phyloP scores from a whole-genome alignment of 768 basidiomycete species.

The Auricularia cornea region DNA sequence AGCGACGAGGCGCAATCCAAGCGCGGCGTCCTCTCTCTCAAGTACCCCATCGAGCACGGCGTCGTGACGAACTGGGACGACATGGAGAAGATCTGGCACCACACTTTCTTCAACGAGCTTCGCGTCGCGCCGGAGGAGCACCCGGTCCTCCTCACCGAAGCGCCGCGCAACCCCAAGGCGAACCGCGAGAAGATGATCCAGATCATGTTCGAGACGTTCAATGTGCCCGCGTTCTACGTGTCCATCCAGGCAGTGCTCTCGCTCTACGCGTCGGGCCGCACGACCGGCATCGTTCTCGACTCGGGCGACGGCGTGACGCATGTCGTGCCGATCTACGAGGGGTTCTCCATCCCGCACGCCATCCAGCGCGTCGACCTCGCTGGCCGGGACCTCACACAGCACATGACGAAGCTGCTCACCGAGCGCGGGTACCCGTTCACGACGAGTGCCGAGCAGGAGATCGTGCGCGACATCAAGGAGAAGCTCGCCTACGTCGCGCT shows the following conservation, averaged over 20 bases:
- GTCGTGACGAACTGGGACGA: constrained; percentile 12
- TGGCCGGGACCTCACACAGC: constrained; percentile 6
- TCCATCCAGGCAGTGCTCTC: constrained; percentile 8
- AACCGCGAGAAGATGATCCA: constrained; percentile 11
- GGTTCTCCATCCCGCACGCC: constrained; percentile 4
- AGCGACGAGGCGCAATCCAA: constrained; percentile 42
- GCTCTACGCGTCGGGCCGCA: constrained; percentile 9
- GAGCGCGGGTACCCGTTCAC: constrained; percentile 32
- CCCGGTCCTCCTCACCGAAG: constrained; percentile 9
- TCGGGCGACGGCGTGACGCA: constrained; percentile 11
- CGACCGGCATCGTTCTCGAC: constrained; percentile 10
- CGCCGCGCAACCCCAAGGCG: constrained; percentile 7
- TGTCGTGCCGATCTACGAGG: constrained; percentile 11
- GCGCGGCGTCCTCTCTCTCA: constrained; percentile 40
- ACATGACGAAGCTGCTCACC: constrained; percentile 2
- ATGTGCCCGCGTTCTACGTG: constrained; percentile 18
- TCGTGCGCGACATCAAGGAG: constrained; percentile 49
- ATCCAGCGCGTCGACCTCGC: constrained; percentile 4
- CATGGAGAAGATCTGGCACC: constrained; percentile 13
- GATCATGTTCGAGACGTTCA: constrained; percentile 36
- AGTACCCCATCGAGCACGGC: constrained; percentile 18
- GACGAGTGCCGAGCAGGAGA: constrained; percentile 36
- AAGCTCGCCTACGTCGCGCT: constrained; percentile 48
- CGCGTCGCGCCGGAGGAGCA: constrained; percentile 10
- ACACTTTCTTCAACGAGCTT: constrained; percentile 11